A percentile compares a stretch with the other conserved stretches of the same genome.
phyloP scores from a whole-genome alignment of 768 basidiomycete genomes.

The Coprinellus aureogranulatus region DNA sequence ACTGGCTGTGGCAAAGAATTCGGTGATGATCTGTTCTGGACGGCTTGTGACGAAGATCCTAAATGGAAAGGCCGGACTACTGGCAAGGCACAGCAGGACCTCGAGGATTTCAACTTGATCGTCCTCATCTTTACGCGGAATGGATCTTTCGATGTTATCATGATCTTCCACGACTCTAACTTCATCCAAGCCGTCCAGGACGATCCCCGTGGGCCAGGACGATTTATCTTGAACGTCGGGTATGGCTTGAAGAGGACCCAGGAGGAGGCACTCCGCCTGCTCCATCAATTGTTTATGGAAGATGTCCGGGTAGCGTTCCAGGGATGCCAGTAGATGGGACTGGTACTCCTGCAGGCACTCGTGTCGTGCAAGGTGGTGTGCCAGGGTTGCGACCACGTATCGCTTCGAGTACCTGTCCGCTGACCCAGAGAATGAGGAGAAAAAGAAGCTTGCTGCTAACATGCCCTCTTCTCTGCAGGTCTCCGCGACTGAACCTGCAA shows the following conservation, averaged over 20 bases:
- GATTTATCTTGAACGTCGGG: background rate
- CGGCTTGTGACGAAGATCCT: background rate
- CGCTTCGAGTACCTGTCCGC: too few relatives aligned
- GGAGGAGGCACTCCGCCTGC: constrained; percentile 17
- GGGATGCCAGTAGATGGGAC: background rate
- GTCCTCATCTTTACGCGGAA: background rate
- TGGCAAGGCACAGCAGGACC: background rate
- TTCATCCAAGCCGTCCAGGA: constrained; percentile 30
- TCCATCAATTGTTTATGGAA: constrained; percentile 11
- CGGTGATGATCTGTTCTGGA: background rate
- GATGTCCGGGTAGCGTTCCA: constrained; percentile 18
- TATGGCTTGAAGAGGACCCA: constrained; percentile 7
- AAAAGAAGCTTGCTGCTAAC: too few relatives aligned
- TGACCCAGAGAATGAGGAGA: too few relatives aligned
- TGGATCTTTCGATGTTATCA: too few relatives aligned
- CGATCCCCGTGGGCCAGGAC: constrained; percentile 7
- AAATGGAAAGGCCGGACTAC: background rate
- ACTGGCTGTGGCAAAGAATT: background rate
- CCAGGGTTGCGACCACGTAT: too few relatives aligned
- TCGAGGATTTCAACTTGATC: background rate
- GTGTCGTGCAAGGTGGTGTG: too few relatives aligned
- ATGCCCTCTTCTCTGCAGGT: too few relatives aligned
- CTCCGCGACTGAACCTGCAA: too few relatives aligned
- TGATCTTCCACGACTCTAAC: constrained; percentile 9
- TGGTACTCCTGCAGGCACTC: too few relatives aligned